Evolutionary conservation across 1,284 basidiomycete species (phyloP), one percentile per base, ranked within the genome.

Genomic region (Cutaneotrichosporon arboriforme): DNA sequence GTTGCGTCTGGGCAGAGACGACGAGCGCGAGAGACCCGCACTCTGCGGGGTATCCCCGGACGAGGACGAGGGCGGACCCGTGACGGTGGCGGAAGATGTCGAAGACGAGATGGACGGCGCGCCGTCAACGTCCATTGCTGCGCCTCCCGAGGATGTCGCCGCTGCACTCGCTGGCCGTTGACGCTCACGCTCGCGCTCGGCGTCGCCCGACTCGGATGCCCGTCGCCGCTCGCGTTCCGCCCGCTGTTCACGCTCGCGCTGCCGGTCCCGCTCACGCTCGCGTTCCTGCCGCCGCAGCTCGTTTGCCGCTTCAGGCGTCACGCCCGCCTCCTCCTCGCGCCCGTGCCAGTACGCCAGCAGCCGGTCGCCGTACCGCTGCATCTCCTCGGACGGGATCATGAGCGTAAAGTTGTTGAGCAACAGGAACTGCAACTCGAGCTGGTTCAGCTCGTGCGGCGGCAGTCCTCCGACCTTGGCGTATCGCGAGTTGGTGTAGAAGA

Each of bases 401-500:
- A 98, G 80, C 9, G 84, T 80, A 68, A 98, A 98, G 77, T 97
- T 90, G 75, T 97, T 98, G 9, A 98, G 81, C 9, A 97, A 84
- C 4, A 98, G 79, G 72, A 98, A 98, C 64, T 97, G 94, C 8
- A 98, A 83, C 71, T 98, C 94, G 49, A 98, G 84, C 69, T 94
- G 90, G 71, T 98, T 97, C 43, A 98, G 83, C 74, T 98, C 94
- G 49, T 87, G 80, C 51, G 93, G 85, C 0, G 94, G 94, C 2
- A 98, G 81, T 21, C 94, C 94, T 51, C 94, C 94, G 58, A 93
- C 92, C 83, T 97, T 98, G 54, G 94, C 94, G 72, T 98, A 98
- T 35, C 94, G 81, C 26, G 93, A 97, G 69, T 98, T 98, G n/a
- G 94, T 97, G 77, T 98, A 97, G 69, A 98, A 98, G 10, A 98